Conservation (phyloP, 1,284 basidiomycete species). For the Puccinia horiana region DNA sequence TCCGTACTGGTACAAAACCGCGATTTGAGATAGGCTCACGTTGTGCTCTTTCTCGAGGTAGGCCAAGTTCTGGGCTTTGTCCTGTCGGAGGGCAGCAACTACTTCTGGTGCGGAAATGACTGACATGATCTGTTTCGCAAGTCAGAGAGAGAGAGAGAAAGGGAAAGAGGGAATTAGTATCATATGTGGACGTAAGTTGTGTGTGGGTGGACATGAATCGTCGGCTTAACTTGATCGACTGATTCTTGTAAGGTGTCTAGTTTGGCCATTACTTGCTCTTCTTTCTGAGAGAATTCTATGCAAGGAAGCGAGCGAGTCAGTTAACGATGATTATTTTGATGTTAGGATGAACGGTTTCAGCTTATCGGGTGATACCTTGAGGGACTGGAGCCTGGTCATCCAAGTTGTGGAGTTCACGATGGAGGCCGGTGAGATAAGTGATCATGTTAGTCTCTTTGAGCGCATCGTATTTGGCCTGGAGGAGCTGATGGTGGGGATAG, state of each 20-base stretch:
- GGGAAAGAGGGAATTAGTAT: not conserved
- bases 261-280: constrained; percentile 46
- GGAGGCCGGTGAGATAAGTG: constrained; percentile 66
- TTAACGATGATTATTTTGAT: not conserved
- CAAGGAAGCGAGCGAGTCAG: not conserved
- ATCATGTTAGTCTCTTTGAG: constrained; percentile 96
- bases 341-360: constrained; percentile 23
- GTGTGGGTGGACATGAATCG: not conserved
- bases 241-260: constrained; percentile 45
- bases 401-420: constrained; percentile 53
- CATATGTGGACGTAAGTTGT: no score
- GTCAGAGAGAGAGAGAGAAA: not conserved
- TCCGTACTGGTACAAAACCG: constrained; percentile 93
- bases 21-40: constrained; percentile 87
- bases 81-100: constrained; percentile 72
- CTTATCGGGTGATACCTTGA: constrained; percentile 25
- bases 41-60: constrained; percentile 91
- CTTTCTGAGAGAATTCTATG: constrained; percentile 48
- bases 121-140: constrained; percentile 71
- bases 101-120: constrained; percentile 97
- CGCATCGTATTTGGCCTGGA: constrained; percentile 89
- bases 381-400: constrained; percentile 40
- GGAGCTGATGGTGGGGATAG: constrained; percentile 75
- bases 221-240: constrained; percentile 35
- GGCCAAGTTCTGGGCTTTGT: constrained; percentile 93